phyloP scores from a whole-genome alignment of 129 eudicot genomes.

The Tanacetum coccineum region DNA sequence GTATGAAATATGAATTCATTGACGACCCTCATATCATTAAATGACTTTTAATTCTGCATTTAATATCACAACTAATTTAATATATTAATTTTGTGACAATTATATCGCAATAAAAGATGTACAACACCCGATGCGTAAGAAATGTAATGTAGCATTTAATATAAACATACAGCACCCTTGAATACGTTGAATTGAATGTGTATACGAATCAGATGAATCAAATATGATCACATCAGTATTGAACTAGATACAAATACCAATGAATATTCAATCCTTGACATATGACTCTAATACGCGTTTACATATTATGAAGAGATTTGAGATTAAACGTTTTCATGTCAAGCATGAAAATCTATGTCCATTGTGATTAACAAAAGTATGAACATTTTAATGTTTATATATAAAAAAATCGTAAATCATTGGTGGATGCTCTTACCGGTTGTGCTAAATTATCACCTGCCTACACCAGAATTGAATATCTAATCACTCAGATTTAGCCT shows the following conservation, averaged over 20 bases:
- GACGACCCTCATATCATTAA: conserved; percentile 40
- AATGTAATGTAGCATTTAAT: conserved; percentile 30
- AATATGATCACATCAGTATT: conserved; percentile 18
- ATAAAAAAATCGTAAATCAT: too few relatives aligned
- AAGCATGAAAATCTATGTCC: too few relatives aligned
- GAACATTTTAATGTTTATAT: too few relatives aligned
- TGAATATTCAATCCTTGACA: background rate
- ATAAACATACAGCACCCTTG: conserved; percentile 26
- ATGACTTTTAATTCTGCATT: conserved; percentile 36
- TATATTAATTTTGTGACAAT: conserved; percentile 27
- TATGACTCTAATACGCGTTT: background rate
- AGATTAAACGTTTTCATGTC: too few relatives aligned
- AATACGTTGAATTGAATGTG: conserved; percentile 23
- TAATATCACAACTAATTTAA: conserved; percentile 38
- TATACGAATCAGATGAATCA: conserved; percentile 22
- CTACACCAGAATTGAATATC: too few relatives aligned
- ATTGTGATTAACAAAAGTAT: too few relatives aligned
- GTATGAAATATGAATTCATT: conserved; percentile 37
- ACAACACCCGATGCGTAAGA: conserved; percentile 43
- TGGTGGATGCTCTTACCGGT: too few relatives aligned
- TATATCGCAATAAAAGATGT: conserved; percentile 30
- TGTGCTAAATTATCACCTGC: too few relatives aligned
- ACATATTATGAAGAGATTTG: too few relatives aligned
- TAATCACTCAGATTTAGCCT: too few relatives aligned
- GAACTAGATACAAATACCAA: conserved; percentile 4